Conservation (phyloP, 352 stramenopile genomes). For the Globisporangium uncinulatum region DNA sequence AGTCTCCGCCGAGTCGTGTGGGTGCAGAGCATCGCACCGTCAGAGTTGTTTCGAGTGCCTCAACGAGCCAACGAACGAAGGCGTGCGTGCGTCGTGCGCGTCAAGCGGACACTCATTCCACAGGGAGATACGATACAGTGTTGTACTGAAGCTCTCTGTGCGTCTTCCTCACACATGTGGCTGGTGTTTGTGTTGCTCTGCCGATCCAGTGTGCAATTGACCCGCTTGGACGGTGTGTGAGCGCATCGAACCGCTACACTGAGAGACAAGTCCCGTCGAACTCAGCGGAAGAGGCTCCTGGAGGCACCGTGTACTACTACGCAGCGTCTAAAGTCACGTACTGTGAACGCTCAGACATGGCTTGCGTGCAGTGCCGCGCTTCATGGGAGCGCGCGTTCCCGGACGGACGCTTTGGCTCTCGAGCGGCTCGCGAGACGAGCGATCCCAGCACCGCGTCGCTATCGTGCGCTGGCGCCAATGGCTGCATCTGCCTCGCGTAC, state of each 20-base stretch:
- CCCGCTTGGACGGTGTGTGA: not conserved
- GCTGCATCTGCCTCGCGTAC: slow-evolving; percentile 37
- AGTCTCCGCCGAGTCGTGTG: not conserved
- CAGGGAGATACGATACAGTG: too few species aligned
- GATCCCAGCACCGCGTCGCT: not conserved
- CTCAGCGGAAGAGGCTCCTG: not conserved
- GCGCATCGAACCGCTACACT: not conserved
- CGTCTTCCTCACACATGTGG: not conserved
- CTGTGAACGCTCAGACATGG: not conserved
- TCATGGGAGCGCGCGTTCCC: not conserved
- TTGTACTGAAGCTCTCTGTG: not conserved
- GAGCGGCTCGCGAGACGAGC: too few species aligned
- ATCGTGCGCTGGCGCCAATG: slow-evolving; percentile 24
- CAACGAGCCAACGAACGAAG: not conserved
- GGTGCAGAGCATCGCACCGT: not conserved
- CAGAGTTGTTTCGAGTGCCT: slow-evolving; percentile 1
- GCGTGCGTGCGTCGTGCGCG: not conserved
- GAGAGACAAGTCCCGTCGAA: not conserved
- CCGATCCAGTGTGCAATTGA: not conserved
- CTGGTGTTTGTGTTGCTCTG: not conserved
- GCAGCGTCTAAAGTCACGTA: not conserved
- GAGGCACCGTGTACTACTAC: not conserved
- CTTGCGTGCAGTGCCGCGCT: not conserved
- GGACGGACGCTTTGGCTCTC: not conserved
- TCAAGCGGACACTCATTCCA: too few species aligned